Base-by-base conservation (phyloP, 2,329 filamentous ascomycete genomes). In the Dothistroma septosporum region DNA sequence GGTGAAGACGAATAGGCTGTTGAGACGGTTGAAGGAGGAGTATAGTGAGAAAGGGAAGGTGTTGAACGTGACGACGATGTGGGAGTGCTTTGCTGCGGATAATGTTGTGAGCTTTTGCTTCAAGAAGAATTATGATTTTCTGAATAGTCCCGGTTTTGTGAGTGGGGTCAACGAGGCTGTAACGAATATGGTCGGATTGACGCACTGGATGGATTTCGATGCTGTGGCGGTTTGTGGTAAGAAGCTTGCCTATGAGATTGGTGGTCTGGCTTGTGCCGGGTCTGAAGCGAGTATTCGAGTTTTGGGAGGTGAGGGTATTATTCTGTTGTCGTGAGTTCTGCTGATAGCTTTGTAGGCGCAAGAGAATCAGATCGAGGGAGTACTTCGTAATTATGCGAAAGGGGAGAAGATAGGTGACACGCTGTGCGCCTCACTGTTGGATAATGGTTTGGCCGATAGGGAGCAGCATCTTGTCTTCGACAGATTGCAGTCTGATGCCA, bases 401-500 rank as follows among this genome's bases (percentile, higher is more conserved):
- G 56, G 49, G 41, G 50, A 55, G 50, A 54, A 57, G 41, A 31
- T 48, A 46, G 53, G 57, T 14, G 41, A 53, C 14, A 59, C 61
- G 12, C 35, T 64, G 22, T 61, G 62, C 57, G 53, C 54, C 60
- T 58, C 60, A 4, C 32, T 62, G 12, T 46, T 62, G 12, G 37
- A 62, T 12, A 57, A 59, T 47, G 50, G 37, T 22, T 46, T 60
- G 10, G 53, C 54, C 48, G 72, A 72, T 5, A 72, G 74, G 62
- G 72, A 72, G 24, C 28, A 50, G 47, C 47, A 50, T 28, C 14
- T 54, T 32, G 77, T 75, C 8, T 70, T 74, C 33, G 72, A 70
- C 31, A 71, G 73, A 28, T 64, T 72, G 7, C 65, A 74, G 44
- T 75, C 80, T 19, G 79, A 81, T 69, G 75, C 74, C 0, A 73